Conservation (phyloP, 2,329 filamentous ascomycete species). For the Pestalotiopsis sp. region DNA sequence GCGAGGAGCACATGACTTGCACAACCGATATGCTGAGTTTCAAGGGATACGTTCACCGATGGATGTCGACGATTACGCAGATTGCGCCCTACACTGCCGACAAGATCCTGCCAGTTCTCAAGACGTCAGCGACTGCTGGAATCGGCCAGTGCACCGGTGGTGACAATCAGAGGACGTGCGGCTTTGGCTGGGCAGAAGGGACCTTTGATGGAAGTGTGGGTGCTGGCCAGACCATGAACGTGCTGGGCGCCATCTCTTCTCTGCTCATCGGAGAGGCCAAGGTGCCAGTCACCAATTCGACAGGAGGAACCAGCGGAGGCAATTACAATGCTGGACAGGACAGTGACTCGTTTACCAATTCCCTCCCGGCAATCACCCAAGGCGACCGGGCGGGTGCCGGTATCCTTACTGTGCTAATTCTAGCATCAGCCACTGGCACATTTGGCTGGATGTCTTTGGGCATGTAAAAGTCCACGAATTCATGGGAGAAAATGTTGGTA, state of each 20-base stretch:
- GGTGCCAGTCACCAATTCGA: constrained; percentile 45
- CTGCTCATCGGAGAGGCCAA: constrained; percentile 48
- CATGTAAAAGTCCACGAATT: constrained; percentile 22
- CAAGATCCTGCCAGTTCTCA: constrained; percentile 38
- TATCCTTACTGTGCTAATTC: constrained; percentile 49
- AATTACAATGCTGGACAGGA: constrained; percentile 44
- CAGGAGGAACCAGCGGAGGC: constrained; percentile 55
- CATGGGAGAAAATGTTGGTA: neutral
- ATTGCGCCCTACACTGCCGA: constrained; percentile 41
- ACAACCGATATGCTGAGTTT: constrained; percentile 61
- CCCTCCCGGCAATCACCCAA: constrained; percentile 40
- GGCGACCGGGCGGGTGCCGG: constrained; percentile 51
- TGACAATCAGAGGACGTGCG: constrained; percentile 45
- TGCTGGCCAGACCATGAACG: constrained; percentile 64
- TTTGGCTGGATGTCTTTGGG: constrained; percentile 55
- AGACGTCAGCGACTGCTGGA: constrained; percentile 42
- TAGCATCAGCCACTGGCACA: constrained; percentile 41
- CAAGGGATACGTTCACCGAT: constrained; percentile 62
- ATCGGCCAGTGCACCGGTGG: constrained; percentile 38
- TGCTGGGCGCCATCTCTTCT: constrained; percentile 56
- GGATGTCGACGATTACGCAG: constrained; percentile 46
- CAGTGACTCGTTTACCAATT: constrained; percentile 35
- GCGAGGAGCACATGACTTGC: constrained; percentile 53
- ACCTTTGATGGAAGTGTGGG: constrained; percentile 57
- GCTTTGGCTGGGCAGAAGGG: constrained; percentile 48